Evolutionary conservation across 306 rosid species (phyloP), one percentile per base, ranked within the genome.

Genomic region (Acacia melanoxylon): DNA sequence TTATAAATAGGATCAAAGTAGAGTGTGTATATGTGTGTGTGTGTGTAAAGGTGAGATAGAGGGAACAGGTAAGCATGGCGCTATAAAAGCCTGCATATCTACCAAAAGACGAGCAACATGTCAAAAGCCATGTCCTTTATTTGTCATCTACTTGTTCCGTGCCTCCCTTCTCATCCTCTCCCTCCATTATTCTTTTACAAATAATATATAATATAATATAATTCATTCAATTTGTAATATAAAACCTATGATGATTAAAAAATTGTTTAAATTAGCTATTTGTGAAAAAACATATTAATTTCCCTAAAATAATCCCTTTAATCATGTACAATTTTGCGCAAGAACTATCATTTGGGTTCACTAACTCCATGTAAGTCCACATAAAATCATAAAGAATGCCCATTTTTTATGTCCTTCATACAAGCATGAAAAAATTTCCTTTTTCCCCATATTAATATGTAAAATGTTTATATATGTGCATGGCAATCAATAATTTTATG

Each of bases 51-150:
- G 24, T 48, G 22, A 51, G n/a, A 51, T 11, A 37, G 72, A 80
- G 89, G 87, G 87, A 86, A 87, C 93, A 85, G 87, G 93, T 89
- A 74, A 88, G 92, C 92, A 86, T 88, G 93, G 90, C 83, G 88
- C 84, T 84, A 76, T 84, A 82, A 85, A 88, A 90, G 91, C 82
- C 90, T 87, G 92, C 92, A 86, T 81, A 88, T 88, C 90, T 87
- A 84, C 93, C 27, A 91, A 88, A 89, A 86, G 90, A 87, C 83
- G 88, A 92, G 86, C 86, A 82, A 79, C 27, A 1, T 14, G 25
- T 24, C 33, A 22, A 12, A 87, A 86, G 86, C 80, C 85, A 78
- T 83, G 86, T 83, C 90, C 19, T 81, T 79, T 82, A 87, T 76
- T 83, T 80, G 86, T 84, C 85, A 76, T 79, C 80, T 87, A 72